Conservation (phyloP, 2,329 filamentous ascomycete species). For the Fusarium torulosum region DNA sequence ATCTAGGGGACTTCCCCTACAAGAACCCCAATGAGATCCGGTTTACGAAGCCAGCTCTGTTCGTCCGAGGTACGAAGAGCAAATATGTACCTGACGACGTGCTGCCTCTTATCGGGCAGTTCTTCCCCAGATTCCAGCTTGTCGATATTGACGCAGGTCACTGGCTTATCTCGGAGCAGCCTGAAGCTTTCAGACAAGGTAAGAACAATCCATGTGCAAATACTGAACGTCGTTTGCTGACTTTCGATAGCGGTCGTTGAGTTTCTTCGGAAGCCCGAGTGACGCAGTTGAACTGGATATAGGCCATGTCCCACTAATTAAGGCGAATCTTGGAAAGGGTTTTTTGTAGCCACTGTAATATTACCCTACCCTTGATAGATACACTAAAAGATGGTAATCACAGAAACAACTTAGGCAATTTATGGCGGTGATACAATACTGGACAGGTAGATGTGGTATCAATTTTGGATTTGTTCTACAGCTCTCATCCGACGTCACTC, state of each 20-base stretch:
- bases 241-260: constrained; percentile 68
- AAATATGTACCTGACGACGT: constrained; percentile 85
- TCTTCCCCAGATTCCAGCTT: constrained; percentile 83
- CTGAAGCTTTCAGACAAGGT: constrained; percentile 82
- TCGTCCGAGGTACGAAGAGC: constrained; percentile 82
- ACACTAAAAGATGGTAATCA: neutral
- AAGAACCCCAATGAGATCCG: constrained; percentile 74
- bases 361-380: constrained; percentile 18
- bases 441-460: constrained; percentile 23
- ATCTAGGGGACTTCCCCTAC: constrained; percentile 92
- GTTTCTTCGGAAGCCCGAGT: constrained; percentile 67
- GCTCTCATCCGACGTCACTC: constrained; percentile 26
- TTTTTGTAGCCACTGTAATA: constrained; percentile 12
- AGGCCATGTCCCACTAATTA: constrained; percentile 21
- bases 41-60: constrained; percentile 83
- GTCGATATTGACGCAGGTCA: constrained; percentile 83
- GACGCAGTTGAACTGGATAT: constrained; percentile 40
- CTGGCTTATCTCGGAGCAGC: constrained; percentile 92
- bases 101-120: constrained; percentile 81
- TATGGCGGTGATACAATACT: neutral
- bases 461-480: constrained; percentile 30
- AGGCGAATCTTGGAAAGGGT: constrained; percentile 17
- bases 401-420: neutral
- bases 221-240: neutral
- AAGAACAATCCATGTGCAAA: constrained; percentile 43